A percentile compares a stretch with the other conserved stretches of the same genome.
phyloP scores from a whole-genome alignment of 2,329 filamentous ascomycete species.

The Bertia moriformis region DNA sequence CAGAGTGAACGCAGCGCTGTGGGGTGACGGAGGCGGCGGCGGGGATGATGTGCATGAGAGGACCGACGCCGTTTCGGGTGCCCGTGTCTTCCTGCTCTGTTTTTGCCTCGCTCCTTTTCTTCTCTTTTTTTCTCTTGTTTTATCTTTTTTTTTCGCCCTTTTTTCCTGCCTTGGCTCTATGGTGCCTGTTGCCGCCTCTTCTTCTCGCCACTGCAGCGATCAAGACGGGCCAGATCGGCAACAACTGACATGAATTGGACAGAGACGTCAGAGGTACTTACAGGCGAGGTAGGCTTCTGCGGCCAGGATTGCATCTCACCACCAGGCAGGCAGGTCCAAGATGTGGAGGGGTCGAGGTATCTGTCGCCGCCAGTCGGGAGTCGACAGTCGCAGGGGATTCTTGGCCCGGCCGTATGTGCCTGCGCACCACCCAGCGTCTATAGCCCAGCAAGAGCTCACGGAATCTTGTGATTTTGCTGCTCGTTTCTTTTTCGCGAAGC shows the following conservation, averaged over 20 bases:
- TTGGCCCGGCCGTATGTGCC: not conserved
- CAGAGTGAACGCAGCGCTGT: too few species aligned
- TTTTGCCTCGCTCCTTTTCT: not conserved
- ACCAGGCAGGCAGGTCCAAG: too few species aligned
- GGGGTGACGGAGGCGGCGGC: not conserved
- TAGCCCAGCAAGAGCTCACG: not conserved
- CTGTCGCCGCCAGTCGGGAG: slow-evolving; percentile 4
- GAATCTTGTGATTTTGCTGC: not conserved
- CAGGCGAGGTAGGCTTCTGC: slow-evolving; percentile 15
- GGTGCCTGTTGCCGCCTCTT: not conserved
- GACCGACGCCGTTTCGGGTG: not conserved
- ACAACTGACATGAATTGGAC: slow-evolving; percentile 4
- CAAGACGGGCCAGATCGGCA: not conserved
- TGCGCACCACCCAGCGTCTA: not conserved
- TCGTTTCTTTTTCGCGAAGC: too few species aligned
- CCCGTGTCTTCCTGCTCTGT: not conserved
- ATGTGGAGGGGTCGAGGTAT: slow-evolving; percentile 7
- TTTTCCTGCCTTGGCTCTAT: not conserved
- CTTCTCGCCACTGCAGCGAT: not conserved
- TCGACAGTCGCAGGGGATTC: not conserved
- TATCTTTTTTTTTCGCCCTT: not conserved
- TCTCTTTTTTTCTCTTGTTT: not conserved
- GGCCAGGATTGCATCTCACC: slow-evolving; percentile 2
- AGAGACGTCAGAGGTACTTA: slow-evolving; percentile 15
- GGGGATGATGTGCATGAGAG: not conserved